These are phyloP conservation scores for Schizosaccharomyces lindneri DNA, from an alignment of 805 yeast genomes.

Conservation along the genomic window DNA sequence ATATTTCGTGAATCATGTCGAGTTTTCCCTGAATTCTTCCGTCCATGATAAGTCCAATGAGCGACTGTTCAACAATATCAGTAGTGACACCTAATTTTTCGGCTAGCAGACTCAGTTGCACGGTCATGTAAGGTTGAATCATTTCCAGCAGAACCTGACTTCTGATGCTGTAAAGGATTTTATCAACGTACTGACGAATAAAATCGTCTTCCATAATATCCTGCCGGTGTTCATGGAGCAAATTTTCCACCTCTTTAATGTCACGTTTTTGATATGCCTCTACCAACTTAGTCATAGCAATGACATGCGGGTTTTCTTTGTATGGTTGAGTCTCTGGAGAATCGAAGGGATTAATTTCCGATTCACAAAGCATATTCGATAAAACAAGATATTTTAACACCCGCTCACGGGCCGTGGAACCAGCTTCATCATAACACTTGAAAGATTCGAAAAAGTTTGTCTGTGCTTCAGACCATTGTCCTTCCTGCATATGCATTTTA, in stretches of 20 bases:
- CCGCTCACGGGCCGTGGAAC: conserved; percentile 32
- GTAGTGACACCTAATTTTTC: conserved; percentile 7
- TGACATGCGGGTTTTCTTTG: conserved; percentile 13
- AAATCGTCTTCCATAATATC: conserved; percentile 10
- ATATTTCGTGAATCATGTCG: conserved; percentile 6
- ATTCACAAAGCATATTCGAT: conserved; percentile 29
- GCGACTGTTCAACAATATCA: conserved; percentile 8
- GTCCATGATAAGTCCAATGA: conserved; percentile 12
- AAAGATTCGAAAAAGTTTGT: conserved; percentile 30
- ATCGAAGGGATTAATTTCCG: conserved; percentile 46
- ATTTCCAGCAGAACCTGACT: conserved; percentile 11
- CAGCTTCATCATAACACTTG: conserved; percentile 39
- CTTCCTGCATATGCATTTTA: conserved; percentile 31
- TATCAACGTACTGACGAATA: conserved; percentile 9
- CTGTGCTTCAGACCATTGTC: conserved; percentile 33
- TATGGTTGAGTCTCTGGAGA: conserved; percentile 45
- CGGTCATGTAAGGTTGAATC: conserved; percentile 13
- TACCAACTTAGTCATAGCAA: conserved; percentile 13
- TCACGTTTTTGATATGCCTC: conserved; percentile 14
- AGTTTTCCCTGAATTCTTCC: conserved; percentile 11
- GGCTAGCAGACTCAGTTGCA: conserved; percentile 11
- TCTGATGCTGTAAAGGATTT: conserved; percentile 11
- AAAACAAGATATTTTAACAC: conserved; percentile 38
- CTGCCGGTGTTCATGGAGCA: conserved; percentile 6
- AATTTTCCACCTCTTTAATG: conserved; percentile 7